A percentile compares a stretch with the other conserved stretches of the same genome.
phyloP scores from a whole-genome alignment of 2,329 filamentous ascomycete genomes.

The Coniochaeta sp. region DNA sequence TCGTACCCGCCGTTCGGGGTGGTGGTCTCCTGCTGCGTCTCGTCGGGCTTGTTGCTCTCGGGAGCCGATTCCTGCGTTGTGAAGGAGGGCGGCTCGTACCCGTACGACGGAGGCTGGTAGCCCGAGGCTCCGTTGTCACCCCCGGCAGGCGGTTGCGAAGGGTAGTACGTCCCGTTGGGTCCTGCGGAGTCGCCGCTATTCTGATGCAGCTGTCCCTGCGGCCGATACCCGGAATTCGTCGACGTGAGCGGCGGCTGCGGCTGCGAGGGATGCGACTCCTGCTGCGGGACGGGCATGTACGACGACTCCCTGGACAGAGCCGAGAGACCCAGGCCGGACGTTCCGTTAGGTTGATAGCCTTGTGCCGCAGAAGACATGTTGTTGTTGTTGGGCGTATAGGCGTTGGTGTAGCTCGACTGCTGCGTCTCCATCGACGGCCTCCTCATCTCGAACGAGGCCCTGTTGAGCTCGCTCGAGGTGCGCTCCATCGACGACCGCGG shows the following conservation, averaged over 20 bases:
- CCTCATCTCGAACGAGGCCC: conserved; percentile 33
- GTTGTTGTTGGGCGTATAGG: conserved; percentile 24
- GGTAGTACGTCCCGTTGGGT: conserved; percentile 12
- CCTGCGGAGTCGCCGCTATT: conserved; percentile 5
- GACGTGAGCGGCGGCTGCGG: conserved; percentile 7
- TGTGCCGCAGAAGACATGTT: conserved; percentile 19
- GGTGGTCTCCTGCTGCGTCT: conserved; percentile 2
- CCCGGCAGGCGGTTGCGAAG: conserved; percentile 5
- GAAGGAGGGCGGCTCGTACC: conserved; percentile 41
- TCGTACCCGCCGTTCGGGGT: conserved; percentile 20
- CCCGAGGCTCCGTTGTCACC: conserved; percentile 8
- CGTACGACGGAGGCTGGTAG: conserved; percentile 41
- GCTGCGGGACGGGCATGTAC: conserved; percentile 11
- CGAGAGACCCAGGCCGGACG: conserved; percentile 10
- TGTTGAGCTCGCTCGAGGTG: conserved; percentile 33
- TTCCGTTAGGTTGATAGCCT: conserved; percentile 18
- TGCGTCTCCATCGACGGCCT: conserved; percentile 32
- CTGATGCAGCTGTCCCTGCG: conserved; percentile 12
- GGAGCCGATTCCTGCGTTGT: conserved; percentile 18
- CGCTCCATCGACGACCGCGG: conserved; percentile 36
- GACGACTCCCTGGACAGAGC: conserved; percentile 19
- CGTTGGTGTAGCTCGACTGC: conserved; percentile 17
- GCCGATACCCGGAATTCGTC: conserved; percentile 9
- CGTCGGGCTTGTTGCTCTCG: conserved; percentile 1
- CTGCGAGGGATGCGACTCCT: not conserved